These are phyloP conservation scores for Dioszegia aurantiaca DNA, from an alignment of 768 basidiomycete genomes.

Conservation along the genomic window DNA sequence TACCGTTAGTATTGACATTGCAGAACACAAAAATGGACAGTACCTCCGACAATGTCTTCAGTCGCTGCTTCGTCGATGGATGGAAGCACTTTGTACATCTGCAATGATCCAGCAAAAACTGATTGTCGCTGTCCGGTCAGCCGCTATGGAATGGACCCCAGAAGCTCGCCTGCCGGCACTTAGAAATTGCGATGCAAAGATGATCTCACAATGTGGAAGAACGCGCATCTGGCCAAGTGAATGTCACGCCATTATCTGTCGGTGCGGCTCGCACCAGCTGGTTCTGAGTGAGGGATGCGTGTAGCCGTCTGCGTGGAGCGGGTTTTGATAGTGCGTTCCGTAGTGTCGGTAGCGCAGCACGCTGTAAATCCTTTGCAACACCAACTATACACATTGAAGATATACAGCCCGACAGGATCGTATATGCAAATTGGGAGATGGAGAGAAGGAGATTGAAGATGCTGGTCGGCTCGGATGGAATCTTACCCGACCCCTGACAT, in stretches of 20 bases:
- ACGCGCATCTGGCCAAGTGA: conserved; percentile 69
- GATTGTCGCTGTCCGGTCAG: conserved; percentile 65
- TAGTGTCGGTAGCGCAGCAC: too few species aligned
- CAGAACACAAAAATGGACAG: conserved; percentile 17
- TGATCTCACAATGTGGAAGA: conserved; percentile 78
- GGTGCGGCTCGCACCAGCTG: background rate
- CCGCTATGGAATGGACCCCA: too few species aligned
- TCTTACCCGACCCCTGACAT: too few species aligned
- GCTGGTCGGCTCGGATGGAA: too few species aligned
- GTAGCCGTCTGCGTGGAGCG: background rate
- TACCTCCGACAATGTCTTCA: conserved; percentile 80
- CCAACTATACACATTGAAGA: too few species aligned
- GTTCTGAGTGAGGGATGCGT: background rate
- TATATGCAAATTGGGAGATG: too few species aligned
- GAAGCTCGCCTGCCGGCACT: too few species aligned
- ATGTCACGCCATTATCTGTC: conserved; percentile 52
- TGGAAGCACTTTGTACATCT: conserved; percentile 84
- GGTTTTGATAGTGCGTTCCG: too few species aligned
- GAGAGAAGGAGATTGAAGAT: too few species aligned
- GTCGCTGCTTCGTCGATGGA: conserved; percentile 79
- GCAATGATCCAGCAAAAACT: conserved; percentile 92
- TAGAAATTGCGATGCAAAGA: too few species aligned
- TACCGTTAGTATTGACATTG: background rate
- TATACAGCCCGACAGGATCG: too few species aligned
- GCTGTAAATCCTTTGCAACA: too few species aligned